Evolutionary conservation across 345 rosid genomes (phyloP).

Genomic region (Carallia pectinifolia): DNA sequence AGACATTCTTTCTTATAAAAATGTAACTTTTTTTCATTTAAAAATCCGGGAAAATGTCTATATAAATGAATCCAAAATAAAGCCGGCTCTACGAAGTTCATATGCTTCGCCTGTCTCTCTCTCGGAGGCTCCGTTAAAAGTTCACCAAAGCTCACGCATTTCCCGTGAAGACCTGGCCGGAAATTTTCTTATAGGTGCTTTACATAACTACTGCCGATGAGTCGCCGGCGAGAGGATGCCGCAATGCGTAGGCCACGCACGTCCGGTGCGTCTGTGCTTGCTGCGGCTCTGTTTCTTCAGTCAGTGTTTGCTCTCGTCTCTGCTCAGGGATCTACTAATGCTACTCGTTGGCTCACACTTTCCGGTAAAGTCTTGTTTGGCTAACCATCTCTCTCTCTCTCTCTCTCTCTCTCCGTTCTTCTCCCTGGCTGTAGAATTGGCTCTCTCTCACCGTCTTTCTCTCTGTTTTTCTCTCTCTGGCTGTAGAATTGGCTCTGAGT

Average conservation of each 20-base stretch:
- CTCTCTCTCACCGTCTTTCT: not conserved
- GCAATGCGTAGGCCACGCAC: conserved; percentile 1
- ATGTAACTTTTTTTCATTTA: too few relatives aligned
- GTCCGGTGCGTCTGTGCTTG: not conserved
- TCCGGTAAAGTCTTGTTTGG: conserved; percentile 5
- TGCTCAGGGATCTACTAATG: conserved; percentile 13
- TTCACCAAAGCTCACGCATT: not conserved
- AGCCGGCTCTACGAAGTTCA: not conserved
- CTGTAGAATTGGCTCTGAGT: not conserved
- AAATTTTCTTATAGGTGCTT: not conserved
- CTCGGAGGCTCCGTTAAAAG: not conserved
- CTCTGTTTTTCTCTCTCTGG: too few relatives aligned
- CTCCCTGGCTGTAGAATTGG: not conserved
- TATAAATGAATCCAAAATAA: too few relatives aligned
- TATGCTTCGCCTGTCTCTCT: not conserved
- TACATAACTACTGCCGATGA: not conserved
- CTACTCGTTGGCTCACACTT: conserved; percentile 11
- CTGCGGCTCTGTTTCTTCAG: conserved; percentile 10
- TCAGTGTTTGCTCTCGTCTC: conserved; percentile 4
- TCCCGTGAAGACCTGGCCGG: not conserved
- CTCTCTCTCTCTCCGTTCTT: not conserved
- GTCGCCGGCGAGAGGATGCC: conserved; percentile 1
- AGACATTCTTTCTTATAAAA: too few relatives aligned
- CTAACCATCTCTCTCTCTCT: not conserved
- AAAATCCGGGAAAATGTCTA: too few relatives aligned